Percentiles rank a stretch among this genome's conserved stretches.
Evolutionary conservation across 257 asterid genomes (phyloP).

Genomic region (Penstemon davidsonii): DNA sequence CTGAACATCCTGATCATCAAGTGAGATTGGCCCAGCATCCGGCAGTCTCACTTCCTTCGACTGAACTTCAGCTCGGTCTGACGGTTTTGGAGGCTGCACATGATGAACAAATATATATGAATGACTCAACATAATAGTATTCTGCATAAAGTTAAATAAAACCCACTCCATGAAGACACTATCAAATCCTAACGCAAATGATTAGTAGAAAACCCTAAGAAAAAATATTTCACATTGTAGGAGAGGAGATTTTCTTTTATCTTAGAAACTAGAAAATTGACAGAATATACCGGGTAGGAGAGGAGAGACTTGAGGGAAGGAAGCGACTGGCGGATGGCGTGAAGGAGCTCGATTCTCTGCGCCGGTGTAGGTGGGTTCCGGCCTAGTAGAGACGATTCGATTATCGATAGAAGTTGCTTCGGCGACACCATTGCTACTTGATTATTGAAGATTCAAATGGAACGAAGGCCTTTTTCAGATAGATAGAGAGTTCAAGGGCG

Average conservation of each 20-base stretch:
- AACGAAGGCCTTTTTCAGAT: conserved; percentile 18
- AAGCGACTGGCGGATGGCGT: conserved; percentile 71
- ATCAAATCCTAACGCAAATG: too few relatives aligned
- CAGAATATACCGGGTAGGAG: conserved; percentile 60
- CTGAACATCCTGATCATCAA: conserved; percentile 90
- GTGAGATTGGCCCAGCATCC: conserved; percentile 66
- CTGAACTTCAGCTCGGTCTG: conserved; percentile 89
- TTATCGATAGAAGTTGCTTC: conserved; percentile 59
- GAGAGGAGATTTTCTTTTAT: too few relatives aligned
- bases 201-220: too few relatives aligned
- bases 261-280: too few relatives aligned
- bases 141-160: too few relatives aligned
- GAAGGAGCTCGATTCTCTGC: conserved; percentile 79
- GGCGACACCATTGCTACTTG: conserved; percentile 58
- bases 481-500: conserved; percentile 34
- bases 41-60: conserved; percentile 81
- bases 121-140: too few relatives aligned
- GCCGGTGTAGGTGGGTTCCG: conserved; percentile 74
- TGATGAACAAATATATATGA: too few relatives aligned
- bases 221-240: too few relatives aligned
- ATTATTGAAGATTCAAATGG: conserved; percentile 8
- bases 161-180: too few relatives aligned
- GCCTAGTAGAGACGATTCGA: conserved; percentile 64
- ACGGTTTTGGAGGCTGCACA: conserved; percentile 69
- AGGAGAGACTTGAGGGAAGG: conserved; percentile 68